Base-by-base conservation (phyloP, 805 yeast genomes). In the Saccharomycopsis guyanensis region DNA sequence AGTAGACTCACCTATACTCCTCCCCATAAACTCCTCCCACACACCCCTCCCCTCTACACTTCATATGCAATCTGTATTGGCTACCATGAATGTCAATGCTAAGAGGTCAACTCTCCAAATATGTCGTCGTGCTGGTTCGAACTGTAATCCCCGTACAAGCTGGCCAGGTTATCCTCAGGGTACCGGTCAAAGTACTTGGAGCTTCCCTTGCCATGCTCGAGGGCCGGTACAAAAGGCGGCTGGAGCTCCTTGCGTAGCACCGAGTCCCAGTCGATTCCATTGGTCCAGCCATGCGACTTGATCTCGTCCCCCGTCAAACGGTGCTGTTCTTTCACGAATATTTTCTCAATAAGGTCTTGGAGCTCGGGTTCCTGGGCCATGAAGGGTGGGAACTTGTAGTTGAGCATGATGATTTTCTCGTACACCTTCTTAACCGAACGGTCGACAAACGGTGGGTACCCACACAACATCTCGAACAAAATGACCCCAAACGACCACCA, bases 401-500 rank as follows among this genome's bases (percentile, higher is more conserved):
- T 18, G 15, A 40, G 20, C 38, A 15, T 8, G n/a, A 43, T 15
- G 23, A 43, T 38, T 20, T 37, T 43, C 27, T 43, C 42, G 22
- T 43, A 43, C 13, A 24, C 12, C 25, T 25, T 24, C 19, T 43
- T 43, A 6, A 18, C 24, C 19, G 46, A 36, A 3, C 69, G 68
- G 1, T 83, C 94, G 60, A 85, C 91, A 62, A 93, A 93, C 2
- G 98, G 98, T 1, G 98, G 96, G 59, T 78, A 84, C 0, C 97
- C 97, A 59, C 81, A 85, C 36, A 87, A 58, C 59, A 93, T 81
- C 64, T 93, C 98, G 67, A 89, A 93, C 46, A 89, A 64, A 12
- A 93, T 86, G 61, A 97, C 89, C 0, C 98, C 98, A 29, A 91
- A 75, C 1, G 97, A 85, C 98, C 98, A 93, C 97, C 97, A 89